Evolutionary conservation across 345 rosid genomes (phyloP).

Genomic region (Populus nigra): DNA sequence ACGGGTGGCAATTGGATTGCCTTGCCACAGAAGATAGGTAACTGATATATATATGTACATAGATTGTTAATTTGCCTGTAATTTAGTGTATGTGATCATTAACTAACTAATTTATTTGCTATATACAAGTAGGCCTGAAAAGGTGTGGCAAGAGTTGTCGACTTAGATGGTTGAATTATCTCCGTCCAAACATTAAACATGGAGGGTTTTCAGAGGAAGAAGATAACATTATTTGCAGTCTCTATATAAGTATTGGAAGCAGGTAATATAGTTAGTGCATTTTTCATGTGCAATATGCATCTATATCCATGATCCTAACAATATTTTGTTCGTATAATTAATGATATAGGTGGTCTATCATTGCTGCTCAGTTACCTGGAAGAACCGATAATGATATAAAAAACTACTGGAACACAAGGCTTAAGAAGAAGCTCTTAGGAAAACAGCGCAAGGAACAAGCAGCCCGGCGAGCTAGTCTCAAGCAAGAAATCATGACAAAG

Average conservation of each 20-base stretch:
- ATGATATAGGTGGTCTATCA: slow-evolving; percentile 66
- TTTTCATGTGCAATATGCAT: background rate
- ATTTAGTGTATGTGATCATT: background rate
- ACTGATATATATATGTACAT: background rate
- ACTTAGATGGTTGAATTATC: slow-evolving; percentile 57
- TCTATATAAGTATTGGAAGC: slow-evolving; percentile 54
- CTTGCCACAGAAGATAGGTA: slow-evolving; percentile 76
- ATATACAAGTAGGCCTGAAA: slow-evolving; percentile 36
- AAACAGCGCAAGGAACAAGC: slow-evolving; percentile 59
- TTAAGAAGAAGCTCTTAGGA: slow-evolving; percentile 69
- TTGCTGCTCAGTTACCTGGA: slow-evolving; percentile 80
- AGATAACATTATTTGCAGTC: slow-evolving; percentile 54
- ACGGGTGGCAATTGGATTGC: slow-evolving; percentile 50
- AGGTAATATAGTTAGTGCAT: slow-evolving; percentile 25
- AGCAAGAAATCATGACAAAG: slow-evolving; percentile 47
- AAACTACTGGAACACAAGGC: slow-evolving; percentile 81
- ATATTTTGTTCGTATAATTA: background rate
- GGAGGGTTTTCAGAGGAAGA: slow-evolving; percentile 65
- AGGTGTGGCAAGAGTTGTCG: slow-evolving; percentile 63
- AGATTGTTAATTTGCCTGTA: background rate
- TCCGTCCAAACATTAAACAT: slow-evolving; percentile 55
- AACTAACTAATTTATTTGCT: background rate
- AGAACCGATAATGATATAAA: slow-evolving; percentile 80
- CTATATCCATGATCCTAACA: background rate
- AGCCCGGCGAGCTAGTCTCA: slow-evolving; percentile 31